These are phyloP conservation scores for Heritiera littoralis DNA, from an alignment of 345 rosid species.

Conservation along the genomic window DNA sequence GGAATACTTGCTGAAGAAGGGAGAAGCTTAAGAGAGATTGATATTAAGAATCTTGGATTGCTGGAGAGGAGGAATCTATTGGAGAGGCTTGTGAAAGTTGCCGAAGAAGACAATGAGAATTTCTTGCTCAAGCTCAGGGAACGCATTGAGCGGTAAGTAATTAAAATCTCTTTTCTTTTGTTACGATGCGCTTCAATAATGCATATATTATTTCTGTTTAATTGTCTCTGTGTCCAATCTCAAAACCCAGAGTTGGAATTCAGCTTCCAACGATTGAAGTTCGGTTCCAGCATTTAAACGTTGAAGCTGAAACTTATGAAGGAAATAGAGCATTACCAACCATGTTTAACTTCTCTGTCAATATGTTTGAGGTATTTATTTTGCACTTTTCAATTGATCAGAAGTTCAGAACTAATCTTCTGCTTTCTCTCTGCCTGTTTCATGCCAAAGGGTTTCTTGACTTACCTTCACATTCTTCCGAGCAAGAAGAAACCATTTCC, in stretches of 20 bases:
- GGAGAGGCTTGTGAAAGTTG: not conserved
- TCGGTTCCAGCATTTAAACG: not conserved
- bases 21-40: not conserved
- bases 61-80: not conserved
- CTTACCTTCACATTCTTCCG: not conserved
- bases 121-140: not conserved
- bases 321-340: not conserved
- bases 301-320: not conserved
- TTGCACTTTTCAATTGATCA: not conserved
- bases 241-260: not conserved
- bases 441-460: not conserved
- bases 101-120: not conserved
- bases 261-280: not conserved
- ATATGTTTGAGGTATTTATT: not conserved
- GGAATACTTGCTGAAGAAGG: not conserved
- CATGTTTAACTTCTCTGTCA: not conserved
- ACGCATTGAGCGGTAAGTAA: not conserved
- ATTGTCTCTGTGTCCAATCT: not conserved
- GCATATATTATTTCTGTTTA: too few relatives aligned
- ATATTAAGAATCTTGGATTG: not conserved
- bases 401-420: not conserved
- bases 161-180: not conserved
- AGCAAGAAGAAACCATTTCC: not conserved
- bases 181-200: too few relatives aligned
- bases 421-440: not conserved